Base-by-base conservation (phyloP, 2,329 filamentous ascomycete species). In the Fusarium sp. region DNA sequence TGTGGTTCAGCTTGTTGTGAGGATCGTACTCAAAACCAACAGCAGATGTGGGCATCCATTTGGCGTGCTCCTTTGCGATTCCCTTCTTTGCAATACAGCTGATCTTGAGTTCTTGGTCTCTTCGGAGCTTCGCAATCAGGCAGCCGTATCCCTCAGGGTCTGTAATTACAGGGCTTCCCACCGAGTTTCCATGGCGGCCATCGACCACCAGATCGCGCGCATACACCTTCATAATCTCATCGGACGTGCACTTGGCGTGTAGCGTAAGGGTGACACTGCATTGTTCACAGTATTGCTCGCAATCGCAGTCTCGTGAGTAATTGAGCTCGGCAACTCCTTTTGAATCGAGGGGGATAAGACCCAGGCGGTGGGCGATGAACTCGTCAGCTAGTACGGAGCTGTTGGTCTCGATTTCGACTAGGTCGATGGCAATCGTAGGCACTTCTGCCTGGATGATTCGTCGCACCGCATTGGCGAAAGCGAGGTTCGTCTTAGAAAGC, bases 1-100 rank as follows among this genome's bases (percentile, higher is more conserved):
- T 86, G 81, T 99, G 96, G 72, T 91, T 89, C 72, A 99, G 85
- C 83, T 97, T 98, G 84, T 99, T 99, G 81, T 97, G 92, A 66
- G 96, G 96, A 79, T 99, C 96, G 81, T 99, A 99, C 81, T 99
- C 96, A 79, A 99, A 99, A 25, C 94, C 95, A 43, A 99, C 91
- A 6, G 96, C 96, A 43, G 94, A 88, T 38, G 93, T 95, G 3
- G 96, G 95, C 76, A 94, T 92, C 96, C 96, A 99, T 82, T 99
- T 99, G 12, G 96, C 93, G 81, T 99, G 96, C 81, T 99, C 96
- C 85, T 99, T 99, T 40, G 95, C 95, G 71, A 98, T 98, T 2
- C 96, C 96, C 86, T 98, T 98, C 86, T 97, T 98, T 53, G 95
- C 96, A 72, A 98, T 92, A 79, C 95, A 98, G 67, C 89, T 92